Conservation (phyloP, 345 rosid species). For the Populus nigra region DNA sequence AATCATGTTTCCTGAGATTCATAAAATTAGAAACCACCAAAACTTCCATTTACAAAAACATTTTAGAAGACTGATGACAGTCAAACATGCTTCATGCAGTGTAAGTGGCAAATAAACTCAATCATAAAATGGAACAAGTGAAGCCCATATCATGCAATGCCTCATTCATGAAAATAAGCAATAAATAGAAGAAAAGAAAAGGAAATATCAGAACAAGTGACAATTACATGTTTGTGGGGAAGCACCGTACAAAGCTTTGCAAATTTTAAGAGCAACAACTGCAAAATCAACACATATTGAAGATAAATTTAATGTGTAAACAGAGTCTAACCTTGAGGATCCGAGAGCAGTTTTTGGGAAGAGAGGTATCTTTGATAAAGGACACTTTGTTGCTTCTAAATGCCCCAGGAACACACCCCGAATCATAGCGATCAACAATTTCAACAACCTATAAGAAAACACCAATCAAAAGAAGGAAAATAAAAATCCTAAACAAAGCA, state of each 20-base stretch:
- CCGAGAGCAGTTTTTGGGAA: conserved; percentile 63
- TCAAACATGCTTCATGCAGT: neutral
- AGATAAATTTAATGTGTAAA: conserved; percentile 12
- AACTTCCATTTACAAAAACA: too few species aligned
- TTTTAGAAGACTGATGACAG: neutral
- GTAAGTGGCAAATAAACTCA: neutral
- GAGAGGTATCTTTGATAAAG: conserved; percentile 53
- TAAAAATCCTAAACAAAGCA: neutral
- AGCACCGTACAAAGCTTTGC: too few species aligned
- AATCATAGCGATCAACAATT: conserved; percentile 66
- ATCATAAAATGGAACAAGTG: neutral
- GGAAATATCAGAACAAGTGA: neutral
- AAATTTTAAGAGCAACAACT: too few species aligned
- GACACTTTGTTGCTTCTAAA: conserved; percentile 50
- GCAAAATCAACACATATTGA: neutral
- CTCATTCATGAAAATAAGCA: too few species aligned
- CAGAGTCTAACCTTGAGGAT: conserved; percentile 48
- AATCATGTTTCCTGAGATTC: neutral
- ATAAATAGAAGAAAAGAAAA: neutral
- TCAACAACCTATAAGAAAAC: conserved; percentile 55
- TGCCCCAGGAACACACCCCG: conserved; percentile 60
- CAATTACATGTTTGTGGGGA: neutral
- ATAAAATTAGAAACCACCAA: neutral
- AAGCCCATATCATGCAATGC: too few species aligned
- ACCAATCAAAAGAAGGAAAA: conserved; percentile 9